Percentiles rank a stretch among this genome's conserved stretches.
Conservation (phyloP, 2,329 filamentous ascomycete species). For the Dactylella cylindrospora region DNA sequence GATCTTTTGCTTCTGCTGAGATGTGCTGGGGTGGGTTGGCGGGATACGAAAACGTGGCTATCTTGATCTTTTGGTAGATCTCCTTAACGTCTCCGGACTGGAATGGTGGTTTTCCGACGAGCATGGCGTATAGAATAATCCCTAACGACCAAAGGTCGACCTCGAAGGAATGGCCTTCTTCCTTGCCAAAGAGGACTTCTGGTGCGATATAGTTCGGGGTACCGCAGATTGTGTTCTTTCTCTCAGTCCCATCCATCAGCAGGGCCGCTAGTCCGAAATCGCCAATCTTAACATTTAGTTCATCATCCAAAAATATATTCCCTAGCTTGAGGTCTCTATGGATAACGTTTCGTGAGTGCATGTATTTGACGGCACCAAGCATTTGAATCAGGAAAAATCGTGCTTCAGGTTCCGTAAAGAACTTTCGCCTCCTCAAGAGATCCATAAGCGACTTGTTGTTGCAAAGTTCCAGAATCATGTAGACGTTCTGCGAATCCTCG, state of each 20-base stretch:
- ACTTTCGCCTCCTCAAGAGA: constrained; percentile 72
- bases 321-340: constrained; percentile 97
- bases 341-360: constrained; percentile 93
- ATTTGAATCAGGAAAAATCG: constrained; percentile 92
- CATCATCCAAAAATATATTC: constrained; percentile 88
- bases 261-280: constrained; percentile 95
- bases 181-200: constrained; percentile 83
- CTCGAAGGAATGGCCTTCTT: constrained; percentile 79
- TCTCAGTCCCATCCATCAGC: constrained; percentile 85
- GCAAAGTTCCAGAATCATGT: constrained; percentile 90
- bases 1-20: constrained; percentile 72
- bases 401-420: constrained; percentile 88
- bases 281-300: constrained; percentile 97
- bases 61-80: constrained; percentile 65
- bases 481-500: constrained; percentile 83
- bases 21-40: constrained; percentile 69
- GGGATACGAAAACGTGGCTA: constrained; percentile 49
- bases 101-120: constrained; percentile 93
- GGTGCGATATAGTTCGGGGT: constrained; percentile 98
- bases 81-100: constrained; percentile 87
- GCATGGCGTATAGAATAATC: constrained; percentile 89
- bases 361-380: constrained; percentile 94
- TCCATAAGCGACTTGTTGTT: constrained; percentile 96
- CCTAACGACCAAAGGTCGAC: constrained; percentile 98
- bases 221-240: constrained; percentile 90